Evolutionary conservation across 1,284 basidiomycete species (phyloP), one percentile per base, ranked within the genome.

Genomic region (Inonotus obliquus): DNA sequence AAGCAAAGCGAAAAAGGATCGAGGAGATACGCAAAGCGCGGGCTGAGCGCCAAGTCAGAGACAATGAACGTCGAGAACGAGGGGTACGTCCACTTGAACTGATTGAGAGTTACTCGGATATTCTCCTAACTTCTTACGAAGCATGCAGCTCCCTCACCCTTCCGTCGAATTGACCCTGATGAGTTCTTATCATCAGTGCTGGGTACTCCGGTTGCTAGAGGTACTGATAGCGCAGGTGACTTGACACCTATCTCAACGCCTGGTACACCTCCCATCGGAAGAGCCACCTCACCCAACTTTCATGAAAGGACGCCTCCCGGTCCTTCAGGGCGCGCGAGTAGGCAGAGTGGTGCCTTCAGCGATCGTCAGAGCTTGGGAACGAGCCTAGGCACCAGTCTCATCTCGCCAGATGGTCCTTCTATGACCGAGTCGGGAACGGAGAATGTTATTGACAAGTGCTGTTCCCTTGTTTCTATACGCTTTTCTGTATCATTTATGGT

Each of bases 1-100:
- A 96, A 75, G 92, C 89, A 45, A 99, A 98, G 76, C 81, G 89
- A 63, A 85, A 87, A 6, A 95, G 94, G 74, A 86, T 98, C 47
- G 92, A 86, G 53, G 92, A 95, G 66, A 80, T 95, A 32, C 81
- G 89, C 63, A 84, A 86, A 69, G 88, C 85, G 44, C 76, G 92
- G 45, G 83, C 84, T 53, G 85, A 89, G 64, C 79, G 91, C 64
- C 82, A 88, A 69, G 81, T 78, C 60, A 79, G 77, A 60, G 85
- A 86, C 49, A 77, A 75, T 35, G 83, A 87, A 60, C 76, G 81
- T 67, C 77, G 81, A 32, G 45, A 45, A 37, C 72, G 79, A 62
- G 81, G 83, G 66, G 80, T 79, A 66, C 54, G 71, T 65, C 53
- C 48, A 59, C 23, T 29, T 47, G 32, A 32, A 9, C 48, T 10